Conservation (phyloP, 345 rosid genomes). For the Boechera stricta region DNA sequence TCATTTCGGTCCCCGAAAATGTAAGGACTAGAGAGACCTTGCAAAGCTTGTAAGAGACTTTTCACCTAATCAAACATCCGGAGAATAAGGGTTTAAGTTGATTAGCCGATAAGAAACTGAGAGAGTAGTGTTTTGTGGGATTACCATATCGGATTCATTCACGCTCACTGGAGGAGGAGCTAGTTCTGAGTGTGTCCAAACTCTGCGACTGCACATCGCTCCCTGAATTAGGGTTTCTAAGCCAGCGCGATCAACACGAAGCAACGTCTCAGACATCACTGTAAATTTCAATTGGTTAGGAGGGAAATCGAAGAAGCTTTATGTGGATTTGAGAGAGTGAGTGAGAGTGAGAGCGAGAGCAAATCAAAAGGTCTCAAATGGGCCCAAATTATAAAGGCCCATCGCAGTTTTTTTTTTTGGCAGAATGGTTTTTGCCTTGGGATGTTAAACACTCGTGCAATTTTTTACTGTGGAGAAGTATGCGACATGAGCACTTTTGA, state of each 20-base stretch:
- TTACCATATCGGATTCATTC: constrained; percentile 66
- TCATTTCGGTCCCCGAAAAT: constrained; percentile 63
- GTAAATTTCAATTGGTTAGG: not conserved
- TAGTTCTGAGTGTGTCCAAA: constrained; percentile 12
- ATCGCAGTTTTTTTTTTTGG: not conserved
- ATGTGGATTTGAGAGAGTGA: not conserved
- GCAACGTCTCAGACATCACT: constrained; percentile 26
- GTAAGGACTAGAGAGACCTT: constrained; percentile 72
- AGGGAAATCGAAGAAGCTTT: constrained; percentile 20
- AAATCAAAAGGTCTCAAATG: not conserved
- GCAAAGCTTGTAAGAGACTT: constrained; percentile 72
- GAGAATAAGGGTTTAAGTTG: not conserved
- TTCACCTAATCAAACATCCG: constrained; percentile 49
- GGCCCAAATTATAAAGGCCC: constrained; percentile 1
- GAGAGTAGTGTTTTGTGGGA: not conserved
- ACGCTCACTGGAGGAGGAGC: constrained; percentile 48
- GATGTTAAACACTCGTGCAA: too few relatives aligned
- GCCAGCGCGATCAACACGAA: constrained; percentile 46
- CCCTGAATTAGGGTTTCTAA: constrained; percentile 42
- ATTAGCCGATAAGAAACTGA: not conserved
- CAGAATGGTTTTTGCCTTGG: too few relatives aligned
- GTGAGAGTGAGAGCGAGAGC: not conserved
- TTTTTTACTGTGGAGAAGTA: too few relatives aligned
- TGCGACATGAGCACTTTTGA: too few relatives aligned
- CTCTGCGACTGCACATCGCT: constrained; percentile 27